Percentiles rank a stretch among this genome's conserved stretches.
phyloP scores from a whole-genome alignment of 73 alveolate species.

The Paramecium sonneborni region DNA sequence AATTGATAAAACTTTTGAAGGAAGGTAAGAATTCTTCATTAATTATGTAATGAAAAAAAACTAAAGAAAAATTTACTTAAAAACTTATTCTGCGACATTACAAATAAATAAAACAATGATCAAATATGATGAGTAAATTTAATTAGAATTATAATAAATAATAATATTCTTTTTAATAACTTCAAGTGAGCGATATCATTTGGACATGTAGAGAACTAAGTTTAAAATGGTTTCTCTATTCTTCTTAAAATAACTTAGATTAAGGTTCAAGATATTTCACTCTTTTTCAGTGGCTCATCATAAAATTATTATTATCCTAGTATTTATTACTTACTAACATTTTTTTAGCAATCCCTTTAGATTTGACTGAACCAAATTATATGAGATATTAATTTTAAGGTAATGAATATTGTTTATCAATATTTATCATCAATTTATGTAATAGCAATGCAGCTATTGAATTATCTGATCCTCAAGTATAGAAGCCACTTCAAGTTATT shows the following conservation, averaged over 20 bases:
- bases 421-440: neutral
- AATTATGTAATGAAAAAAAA: neutral
- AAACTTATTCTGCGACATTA: too few relatives aligned
- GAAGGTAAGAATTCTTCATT: neutral
- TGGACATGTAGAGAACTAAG: constrained; percentile 12
- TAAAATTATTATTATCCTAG: neutral
- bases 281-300: constrained; percentile 13
- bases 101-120: too few relatives aligned
- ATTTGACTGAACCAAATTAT: constrained; percentile 20
- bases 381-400: constrained; percentile 15
- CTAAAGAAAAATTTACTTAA: neutral
- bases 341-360: constrained; percentile 19
- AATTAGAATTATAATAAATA: neutral
- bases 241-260: constrained; percentile 17
- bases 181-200: constrained; percentile 31
- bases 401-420: constrained; percentile 28
- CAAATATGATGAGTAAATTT: neutral
- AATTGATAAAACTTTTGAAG: neutral
- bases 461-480: constrained; percentile 43
- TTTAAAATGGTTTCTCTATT: constrained; percentile 12
- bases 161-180: neutral
- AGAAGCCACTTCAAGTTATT: constrained; percentile 62
- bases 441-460: constrained; percentile 12
- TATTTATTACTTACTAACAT: constrained; percentile 32
- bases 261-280: constrained; percentile 27